Evolutionary conservation across 1,139 yeast genomes (phyloP), one percentile per base, ranked within the genome.

Genomic region (Candida glucosophila): DNA sequence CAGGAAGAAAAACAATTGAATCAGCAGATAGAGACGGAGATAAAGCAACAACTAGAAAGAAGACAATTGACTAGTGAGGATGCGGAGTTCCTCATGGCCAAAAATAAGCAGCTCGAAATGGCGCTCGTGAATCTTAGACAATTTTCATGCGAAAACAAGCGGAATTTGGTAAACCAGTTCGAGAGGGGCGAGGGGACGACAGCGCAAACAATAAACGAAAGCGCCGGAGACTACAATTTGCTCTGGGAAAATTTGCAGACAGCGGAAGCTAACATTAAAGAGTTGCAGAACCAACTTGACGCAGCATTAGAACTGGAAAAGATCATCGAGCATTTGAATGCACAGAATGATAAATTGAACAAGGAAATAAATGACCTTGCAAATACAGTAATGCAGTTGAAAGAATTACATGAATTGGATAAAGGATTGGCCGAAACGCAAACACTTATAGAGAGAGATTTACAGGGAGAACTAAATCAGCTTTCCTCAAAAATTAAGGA

Each of bases 401-500:
- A 69, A 27, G 76, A 75, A 29, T 46, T 80, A 13, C 73, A 69
- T 32, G 73, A 66, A 22, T 49, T 81, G 11, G 78, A 75, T 32
- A 68, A 60, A 28, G 77, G 77, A 34, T 53, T 82, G n/a, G 90
- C 80, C 32, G 67, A 61, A 9, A 59, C 58, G 25, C 81, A 74
- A 33, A 32, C 48, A 1, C 65, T 60, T n/a, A 59, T 74, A 1
- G 85, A 77, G 36, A 40, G 43, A n/a, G 78, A 75, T 25, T 54
- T 77, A 14, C 49, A 56, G 15, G 39, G 44, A 4, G 73, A 73
- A 15, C 51, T 77, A n/a, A 47, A 48, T 5, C 73, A 73, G 15
- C 51, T 77, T 35, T 40, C 1, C 44, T 69, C 8, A 52, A 56
- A 27, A 31, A 37, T 58, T 19, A 41, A 40, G 4, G 41, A 44